Evolutionary conservation across 805 yeast species (phyloP).

Genomic region (Citeromyces nyonsensis): DNA sequence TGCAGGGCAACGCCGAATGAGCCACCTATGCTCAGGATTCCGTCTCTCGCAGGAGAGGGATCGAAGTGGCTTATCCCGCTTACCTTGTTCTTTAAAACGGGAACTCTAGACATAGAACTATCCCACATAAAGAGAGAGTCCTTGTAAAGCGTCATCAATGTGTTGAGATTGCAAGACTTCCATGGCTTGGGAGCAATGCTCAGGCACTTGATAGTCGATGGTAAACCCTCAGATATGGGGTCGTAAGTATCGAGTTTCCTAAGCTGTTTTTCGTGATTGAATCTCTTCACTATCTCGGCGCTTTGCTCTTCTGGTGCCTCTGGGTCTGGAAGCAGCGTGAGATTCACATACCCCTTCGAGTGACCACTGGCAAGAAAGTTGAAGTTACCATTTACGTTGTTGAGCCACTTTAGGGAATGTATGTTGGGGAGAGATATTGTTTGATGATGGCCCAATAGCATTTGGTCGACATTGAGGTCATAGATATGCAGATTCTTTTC

Average conservation of each 20-base stretch:
- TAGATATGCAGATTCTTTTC: constrained; percentile 35
- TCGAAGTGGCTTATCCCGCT: constrained; percentile 38
- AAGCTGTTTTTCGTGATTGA: constrained; percentile 63
- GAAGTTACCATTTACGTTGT: constrained; percentile 14
- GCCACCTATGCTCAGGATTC: constrained; percentile 50
- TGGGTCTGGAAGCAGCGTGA: constrained; percentile 50
- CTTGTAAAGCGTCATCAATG: constrained; percentile 47
- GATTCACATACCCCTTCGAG: constrained; percentile 56
- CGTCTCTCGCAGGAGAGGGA: constrained; percentile 25
- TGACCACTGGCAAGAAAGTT: constrained; percentile 56
- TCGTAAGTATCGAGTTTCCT: constrained; percentile 9
- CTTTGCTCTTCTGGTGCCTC: constrained; percentile 18
- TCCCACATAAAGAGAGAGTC: constrained; percentile 73
- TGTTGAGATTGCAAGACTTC: constrained; percentile 23
- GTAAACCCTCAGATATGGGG: background rate
- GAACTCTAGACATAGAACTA: constrained; percentile 38
- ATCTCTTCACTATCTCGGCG: constrained; percentile 68
- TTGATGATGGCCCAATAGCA: constrained; percentile 35
- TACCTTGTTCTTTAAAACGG: constrained; percentile 35
- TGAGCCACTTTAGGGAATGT: constrained; percentile 36
- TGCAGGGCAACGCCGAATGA: constrained; percentile 60
- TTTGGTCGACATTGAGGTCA: constrained; percentile 21
- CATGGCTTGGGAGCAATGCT: constrained; percentile 22
- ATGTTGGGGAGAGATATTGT: constrained; percentile 46
- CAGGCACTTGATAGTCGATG: constrained; percentile 16